Evolutionary conservation across 805 yeast genomes (phyloP).

Genomic region (Ogataea sp.): DNA sequence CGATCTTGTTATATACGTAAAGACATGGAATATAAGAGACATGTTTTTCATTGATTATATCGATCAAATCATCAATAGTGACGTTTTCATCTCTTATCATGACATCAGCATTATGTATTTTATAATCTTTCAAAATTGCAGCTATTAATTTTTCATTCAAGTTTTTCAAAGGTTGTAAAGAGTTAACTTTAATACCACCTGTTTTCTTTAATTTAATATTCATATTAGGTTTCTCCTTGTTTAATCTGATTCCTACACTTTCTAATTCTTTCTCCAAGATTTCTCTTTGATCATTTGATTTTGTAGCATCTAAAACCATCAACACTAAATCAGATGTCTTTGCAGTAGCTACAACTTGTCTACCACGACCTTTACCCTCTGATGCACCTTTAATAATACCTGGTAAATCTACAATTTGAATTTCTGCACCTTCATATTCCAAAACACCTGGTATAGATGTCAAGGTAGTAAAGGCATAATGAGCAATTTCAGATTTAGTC

Average conservation of each 20-base stretch:
- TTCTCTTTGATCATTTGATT: constrained; percentile 80
- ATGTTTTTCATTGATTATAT: constrained; percentile 80
- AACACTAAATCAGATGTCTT: constrained; percentile 87
- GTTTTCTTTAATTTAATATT: constrained; percentile 71
- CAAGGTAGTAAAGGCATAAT: constrained; percentile 90
- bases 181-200: constrained; percentile 85
- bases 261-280: constrained; percentile 86
- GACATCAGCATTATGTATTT: constrained; percentile 90
- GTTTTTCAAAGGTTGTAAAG: constrained; percentile 73
- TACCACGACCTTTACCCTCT: constrained; percentile 95
- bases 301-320: constrained; percentile 95
- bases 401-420: constrained; percentile 94
- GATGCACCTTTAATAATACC: constrained; percentile 96
- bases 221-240: constrained; percentile 74
- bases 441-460: constrained; percentile 96
- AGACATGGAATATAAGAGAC: constrained; percentile 85
- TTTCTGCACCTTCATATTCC: constrained; percentile 93
- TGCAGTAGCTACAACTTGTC: constrained; percentile 95
- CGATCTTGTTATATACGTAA: constrained; percentile 91
- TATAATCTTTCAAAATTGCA: constrained; percentile 75
- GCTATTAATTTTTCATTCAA: constrained; percentile 75
- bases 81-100: constrained; percentile 80
- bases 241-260: constrained; percentile 87
- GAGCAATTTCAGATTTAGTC: constrained; percentile 92
- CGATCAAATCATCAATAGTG: constrained; percentile 90